Evolutionary conservation across 2,329 filamentous ascomycete species (phyloP), one percentile per base, ranked within the genome.

Genomic region (Ceratocystis alfenasii): DNA sequence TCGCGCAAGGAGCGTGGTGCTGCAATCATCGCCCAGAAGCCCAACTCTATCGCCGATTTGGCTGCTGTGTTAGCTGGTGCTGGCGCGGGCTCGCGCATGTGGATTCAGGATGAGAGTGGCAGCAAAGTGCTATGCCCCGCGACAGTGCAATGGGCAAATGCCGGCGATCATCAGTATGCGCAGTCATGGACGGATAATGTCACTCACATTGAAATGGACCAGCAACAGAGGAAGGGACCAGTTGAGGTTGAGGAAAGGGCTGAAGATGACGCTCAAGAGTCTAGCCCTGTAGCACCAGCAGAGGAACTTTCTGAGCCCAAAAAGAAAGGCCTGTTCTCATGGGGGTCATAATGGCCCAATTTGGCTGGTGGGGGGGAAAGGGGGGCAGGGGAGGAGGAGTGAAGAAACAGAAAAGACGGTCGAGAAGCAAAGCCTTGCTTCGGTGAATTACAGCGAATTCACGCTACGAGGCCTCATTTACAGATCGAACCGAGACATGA

Each of bases 31-130:
- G 78, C 84, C 71, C 84, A 87, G 75, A 82, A 80, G 73, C 78
- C 79, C 64, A 87, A 86, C 72, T 76, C 78, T 12, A 77, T 88
- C 61, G 85, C 85, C 65, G 85, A 88, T 73, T 78, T 88, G 69
- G 84, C 85, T 0, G 80, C 78, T 25, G 80, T 84, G 25, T 77
- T 86, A 64, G 75, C 74, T 6, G 83, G 82, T 3, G 69, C 72
- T 8, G 81, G 82, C 46, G 75, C 76, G 68, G 81, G 82, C 44
- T 84, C 81, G 73, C 76, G 74, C 71, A 75, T 84, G 66, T 72
- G 73, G 70, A 41, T 70, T 15, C 48, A 67, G 57, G 59, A 59
- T 1, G 48, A 67, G 70, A 45, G 67, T 55, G 67, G 62, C 5
- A 69, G 70, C 4, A 64, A 69, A 30, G 68, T 72, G 66, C 73